phyloP scores from a whole-genome alignment of 2,329 filamentous ascomycete genomes.

The Arthrobotrys iridis region DNA sequence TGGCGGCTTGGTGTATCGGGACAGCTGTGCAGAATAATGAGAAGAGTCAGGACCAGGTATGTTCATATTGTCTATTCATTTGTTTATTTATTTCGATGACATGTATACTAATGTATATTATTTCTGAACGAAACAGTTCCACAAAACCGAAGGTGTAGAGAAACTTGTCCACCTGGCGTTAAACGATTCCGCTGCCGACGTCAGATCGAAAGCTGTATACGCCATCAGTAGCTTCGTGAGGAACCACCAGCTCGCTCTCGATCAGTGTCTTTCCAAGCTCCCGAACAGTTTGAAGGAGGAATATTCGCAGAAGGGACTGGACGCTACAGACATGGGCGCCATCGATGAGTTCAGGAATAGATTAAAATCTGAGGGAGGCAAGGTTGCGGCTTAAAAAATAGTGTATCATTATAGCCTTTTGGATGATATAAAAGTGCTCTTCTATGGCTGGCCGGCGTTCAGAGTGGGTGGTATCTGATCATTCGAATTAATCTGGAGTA shows the following conservation, averaged over 20 bases:
- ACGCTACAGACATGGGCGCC: slow-evolving; percentile 86
- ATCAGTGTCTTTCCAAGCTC: slow-evolving; percentile 73
- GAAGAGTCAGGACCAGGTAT: slow-evolving; percentile 76
- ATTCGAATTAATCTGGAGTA: slow-evolving; percentile 27
- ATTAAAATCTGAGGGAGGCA: slow-evolving; percentile 67
- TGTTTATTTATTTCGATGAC: slow-evolving; percentile 61
- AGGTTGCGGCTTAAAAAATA: slow-evolving; percentile 17
- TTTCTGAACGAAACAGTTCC: slow-evolving; percentile 61
- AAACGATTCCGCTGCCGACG: slow-evolving; percentile 70
- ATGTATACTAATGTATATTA: slow-evolving; percentile 53
- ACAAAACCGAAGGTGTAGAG: slow-evolving; percentile 73
- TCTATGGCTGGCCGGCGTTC: slow-evolving; percentile 10
- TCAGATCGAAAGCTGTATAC: slow-evolving; percentile 86
- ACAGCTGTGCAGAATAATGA: slow-evolving; percentile 97
- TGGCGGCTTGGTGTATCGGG: slow-evolving; percentile 93
- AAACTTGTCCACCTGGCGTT: slow-evolving; percentile 73
- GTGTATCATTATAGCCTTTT: neutral
- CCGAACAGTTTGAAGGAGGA: slow-evolving; percentile 70
- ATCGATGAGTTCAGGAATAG: slow-evolving; percentile 78
- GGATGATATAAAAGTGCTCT: slow-evolving; percentile 14
- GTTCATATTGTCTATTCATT: slow-evolving; percentile 61
- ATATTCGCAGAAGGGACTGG: slow-evolving; percentile 69
- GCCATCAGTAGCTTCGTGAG: slow-evolving; percentile 85
- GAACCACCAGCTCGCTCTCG: slow-evolving; percentile 83
- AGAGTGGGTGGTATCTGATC: neutral